Conservation (phyloP, 2,329 filamentous ascomycete species). For the Diplodia seriata region DNA sequence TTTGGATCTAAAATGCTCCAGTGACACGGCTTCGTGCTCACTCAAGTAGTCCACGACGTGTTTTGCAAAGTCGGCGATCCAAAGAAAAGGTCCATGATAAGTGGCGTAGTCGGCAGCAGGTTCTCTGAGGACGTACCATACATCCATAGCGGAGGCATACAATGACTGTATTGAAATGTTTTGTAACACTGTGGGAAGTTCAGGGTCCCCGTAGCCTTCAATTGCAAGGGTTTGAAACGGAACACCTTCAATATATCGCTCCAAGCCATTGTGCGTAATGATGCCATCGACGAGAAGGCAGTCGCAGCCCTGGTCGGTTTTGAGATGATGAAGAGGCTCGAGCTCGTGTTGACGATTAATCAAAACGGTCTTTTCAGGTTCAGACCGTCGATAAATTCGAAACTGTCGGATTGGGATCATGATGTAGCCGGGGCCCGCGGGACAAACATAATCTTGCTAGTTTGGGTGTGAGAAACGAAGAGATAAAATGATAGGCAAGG, state of each 20-base stretch:
- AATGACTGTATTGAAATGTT: conserved; percentile 68
- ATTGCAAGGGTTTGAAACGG: conserved; percentile 67
- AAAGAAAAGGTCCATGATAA: conserved; percentile 70
- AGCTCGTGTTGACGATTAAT: conserved; percentile 34
- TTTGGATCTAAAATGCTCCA: conserved; percentile 62
- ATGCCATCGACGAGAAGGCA: conserved; percentile 41
- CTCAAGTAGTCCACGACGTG: conserved; percentile 72
- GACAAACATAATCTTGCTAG: not conserved
- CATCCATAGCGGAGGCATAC: conserved; percentile 40
- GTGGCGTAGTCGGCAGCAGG: conserved; percentile 67
- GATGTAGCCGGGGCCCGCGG: not conserved
- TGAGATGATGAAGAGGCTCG: conserved; percentile 37
- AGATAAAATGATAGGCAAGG: not conserved
- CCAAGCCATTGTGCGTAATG: conserved; percentile 54
- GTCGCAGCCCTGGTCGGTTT: conserved; percentile 33
- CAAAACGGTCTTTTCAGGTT: not conserved
- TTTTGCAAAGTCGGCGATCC: conserved; percentile 74
- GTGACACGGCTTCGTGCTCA: conserved; percentile 49
- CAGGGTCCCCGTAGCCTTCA: conserved; percentile 66
- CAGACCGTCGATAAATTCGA: conserved; percentile 9
- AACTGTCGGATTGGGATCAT: conserved; percentile 13
- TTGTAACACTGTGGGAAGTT: conserved; percentile 55
- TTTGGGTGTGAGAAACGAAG: not conserved
- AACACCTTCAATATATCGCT: conserved; percentile 62
- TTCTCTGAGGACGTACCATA: conserved; percentile 69